phyloP scores from a whole-genome alignment of 2,329 filamentous ascomycete species.

The Fusarium sp. region DNA sequence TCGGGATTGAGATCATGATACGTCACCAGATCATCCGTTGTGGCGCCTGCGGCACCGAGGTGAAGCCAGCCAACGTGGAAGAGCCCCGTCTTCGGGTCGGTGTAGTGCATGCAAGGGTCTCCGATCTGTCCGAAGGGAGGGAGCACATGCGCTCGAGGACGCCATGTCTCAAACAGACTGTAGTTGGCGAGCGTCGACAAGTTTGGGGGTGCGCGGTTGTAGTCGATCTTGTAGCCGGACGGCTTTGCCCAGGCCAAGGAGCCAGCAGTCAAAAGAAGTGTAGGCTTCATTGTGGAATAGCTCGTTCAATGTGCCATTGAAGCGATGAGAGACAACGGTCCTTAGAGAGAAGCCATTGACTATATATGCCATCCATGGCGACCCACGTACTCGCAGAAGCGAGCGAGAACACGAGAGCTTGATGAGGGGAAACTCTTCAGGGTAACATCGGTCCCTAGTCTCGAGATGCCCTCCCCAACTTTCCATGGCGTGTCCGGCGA shows the following conservation, averaged over 20 bases:
- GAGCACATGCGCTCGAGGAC: conserved; percentile 54
- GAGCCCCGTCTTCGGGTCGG: conserved; percentile 55
- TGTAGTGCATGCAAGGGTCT: conserved; percentile 59
- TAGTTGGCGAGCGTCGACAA: conserved; percentile 52
- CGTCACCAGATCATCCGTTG: conserved; percentile 56
- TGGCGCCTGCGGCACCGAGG: conserved; percentile 50
- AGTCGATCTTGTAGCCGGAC: conserved; percentile 42
- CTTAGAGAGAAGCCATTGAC: conserved; percentile 1
- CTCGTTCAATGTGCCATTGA: not conserved
- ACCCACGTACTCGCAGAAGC: conserved; percentile 12
- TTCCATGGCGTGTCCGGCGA: conserved; percentile 17
- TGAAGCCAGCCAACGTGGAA: conserved; percentile 60
- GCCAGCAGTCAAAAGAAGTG: conserved; percentile 24
- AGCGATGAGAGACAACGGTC: not conserved
- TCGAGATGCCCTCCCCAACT: conserved; percentile 1
- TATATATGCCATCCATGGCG: conserved; percentile 22
- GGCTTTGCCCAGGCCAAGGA: conserved; percentile 33
- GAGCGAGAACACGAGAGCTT: conserved; percentile 26
- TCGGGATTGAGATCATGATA: conserved; percentile 51
- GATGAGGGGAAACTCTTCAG: not conserved
- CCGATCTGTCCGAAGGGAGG: conserved; percentile 55
- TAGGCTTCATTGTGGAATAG: conserved; percentile 26
- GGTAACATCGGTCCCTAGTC: conserved; percentile 29
- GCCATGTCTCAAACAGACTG: conserved; percentile 48
- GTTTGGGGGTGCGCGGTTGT: conserved; percentile 53